phyloP scores from a whole-genome alignment of 331 rosid genomes.

The Prunus yedoensis region DNA sequence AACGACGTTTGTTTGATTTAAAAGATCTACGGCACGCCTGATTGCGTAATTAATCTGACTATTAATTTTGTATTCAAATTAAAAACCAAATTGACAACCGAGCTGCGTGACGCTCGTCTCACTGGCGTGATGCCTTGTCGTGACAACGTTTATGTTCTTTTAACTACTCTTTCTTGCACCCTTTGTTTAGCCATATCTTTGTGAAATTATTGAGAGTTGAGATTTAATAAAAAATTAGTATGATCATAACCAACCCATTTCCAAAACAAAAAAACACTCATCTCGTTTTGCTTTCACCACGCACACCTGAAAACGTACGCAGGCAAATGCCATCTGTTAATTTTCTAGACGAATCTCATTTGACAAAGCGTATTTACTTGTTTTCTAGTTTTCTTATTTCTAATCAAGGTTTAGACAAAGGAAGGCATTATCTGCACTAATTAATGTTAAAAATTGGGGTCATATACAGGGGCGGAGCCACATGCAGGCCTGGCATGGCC shows the following conservation, averaged over 20 bases:
- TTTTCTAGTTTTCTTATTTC: too few relatives aligned
- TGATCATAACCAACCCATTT: not conserved
- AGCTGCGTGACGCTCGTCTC: slow-evolving; percentile 6
- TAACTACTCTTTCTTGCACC: not conserved
- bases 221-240: not conserved
- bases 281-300: not conserved
- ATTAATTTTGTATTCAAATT: not conserved
- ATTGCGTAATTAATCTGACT: not conserved
- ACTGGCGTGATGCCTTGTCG: not conserved
- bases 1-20: not conserved
- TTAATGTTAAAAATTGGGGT: too few relatives aligned
- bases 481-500: too few relatives aligned
- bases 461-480: too few relatives aligned
- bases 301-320: not conserved
- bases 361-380: too few relatives aligned
- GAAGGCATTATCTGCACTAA: too few relatives aligned
- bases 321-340: not conserved
- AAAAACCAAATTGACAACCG: slow-evolving; percentile 6
- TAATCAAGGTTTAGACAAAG: too few relatives aligned
- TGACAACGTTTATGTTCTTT: slow-evolving; percentile 13
- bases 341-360: too few relatives aligned
- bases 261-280: not conserved
- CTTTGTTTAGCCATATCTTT: slow-evolving; percentile 4
- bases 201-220: slow-evolving; percentile 2
- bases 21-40: slow-evolving; percentile 16